Conservation (phyloP, 441 rosid genomes). For the Sinapis alba region DNA sequence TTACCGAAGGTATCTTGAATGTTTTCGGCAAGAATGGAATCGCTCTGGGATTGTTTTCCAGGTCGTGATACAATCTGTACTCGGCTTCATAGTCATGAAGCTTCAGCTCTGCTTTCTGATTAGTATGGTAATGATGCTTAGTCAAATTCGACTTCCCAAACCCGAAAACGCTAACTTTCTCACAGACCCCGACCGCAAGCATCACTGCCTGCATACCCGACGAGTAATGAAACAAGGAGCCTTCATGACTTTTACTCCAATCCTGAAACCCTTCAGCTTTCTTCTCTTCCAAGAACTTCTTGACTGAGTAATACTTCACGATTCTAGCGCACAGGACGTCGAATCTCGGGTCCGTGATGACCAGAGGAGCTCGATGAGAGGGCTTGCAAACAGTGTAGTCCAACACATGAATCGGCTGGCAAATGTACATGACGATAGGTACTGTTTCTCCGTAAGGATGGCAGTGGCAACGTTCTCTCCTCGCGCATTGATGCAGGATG, state of each 20-base stretch:
- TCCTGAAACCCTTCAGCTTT: constrained; percentile 52
- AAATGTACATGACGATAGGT: constrained; percentile 76
- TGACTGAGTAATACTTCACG: constrained; percentile 81
- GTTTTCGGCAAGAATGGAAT: constrained; percentile 73
- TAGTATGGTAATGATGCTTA: constrained; percentile 90
- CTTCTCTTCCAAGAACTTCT: constrained; percentile 58
- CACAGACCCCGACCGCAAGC: constrained; percentile 81
- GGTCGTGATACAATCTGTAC: constrained; percentile 67
- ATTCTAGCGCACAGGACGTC: constrained; percentile 73
- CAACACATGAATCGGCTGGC: constrained; percentile 80
- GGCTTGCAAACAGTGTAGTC: constrained; percentile 72
- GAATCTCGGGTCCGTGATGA: constrained; percentile 80
- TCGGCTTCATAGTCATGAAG: constrained; percentile 87
- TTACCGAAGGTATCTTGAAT: constrained; percentile 70
- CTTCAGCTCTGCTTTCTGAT: constrained; percentile 76
- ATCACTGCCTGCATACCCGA: constrained; percentile 93
- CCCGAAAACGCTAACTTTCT: constrained; percentile 78
- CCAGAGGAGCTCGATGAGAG: constrained; percentile 55
- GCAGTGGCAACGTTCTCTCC: constrained; percentile 67
- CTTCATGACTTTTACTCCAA: constrained; percentile 72
- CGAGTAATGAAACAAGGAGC: constrained; percentile 82
- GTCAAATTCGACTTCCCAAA: constrained; percentile 75
- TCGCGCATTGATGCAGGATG: constrained; percentile 72
- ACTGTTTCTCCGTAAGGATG: constrained; percentile 79
- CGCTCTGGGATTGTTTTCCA: constrained; percentile 53